Percentiles rank a stretch among this genome's conserved stretches.
Conservation (phyloP, 192 early-diverging fungal species). For the Pilobolus umbonatus region DNA sequence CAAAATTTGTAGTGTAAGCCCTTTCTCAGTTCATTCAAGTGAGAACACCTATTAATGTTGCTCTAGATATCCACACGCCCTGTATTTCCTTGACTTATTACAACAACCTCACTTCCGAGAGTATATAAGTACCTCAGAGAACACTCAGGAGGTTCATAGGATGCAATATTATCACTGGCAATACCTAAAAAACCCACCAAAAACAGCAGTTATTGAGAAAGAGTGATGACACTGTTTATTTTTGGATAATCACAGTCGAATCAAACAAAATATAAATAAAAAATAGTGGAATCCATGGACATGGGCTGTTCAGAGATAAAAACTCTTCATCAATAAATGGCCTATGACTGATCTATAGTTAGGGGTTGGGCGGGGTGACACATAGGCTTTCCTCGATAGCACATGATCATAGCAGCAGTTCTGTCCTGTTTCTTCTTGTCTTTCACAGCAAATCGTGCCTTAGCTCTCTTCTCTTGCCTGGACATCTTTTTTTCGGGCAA, state of each 20-base stretch:
- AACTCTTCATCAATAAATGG: too few relatives aligned
- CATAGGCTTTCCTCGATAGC: slow-evolving; percentile 1
- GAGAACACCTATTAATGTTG: neutral
- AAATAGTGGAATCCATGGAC: neutral
- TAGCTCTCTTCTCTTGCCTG: slow-evolving; percentile 13
- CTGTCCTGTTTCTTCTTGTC: slow-evolving; percentile 9
- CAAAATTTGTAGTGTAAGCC: slow-evolving; percentile 79
- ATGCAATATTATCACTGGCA: slow-evolving; percentile 80
- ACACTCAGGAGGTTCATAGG: slow-evolving; percentile 67
- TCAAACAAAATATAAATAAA: neutral
- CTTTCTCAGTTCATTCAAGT: neutral
- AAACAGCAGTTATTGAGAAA: slow-evolving; percentile 3
- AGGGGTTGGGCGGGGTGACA: too few relatives aligned
- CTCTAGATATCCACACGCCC: slow-evolving; percentile 79
- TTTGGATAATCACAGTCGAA: too few relatives aligned
- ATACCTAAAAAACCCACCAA: slow-evolving; percentile 43
- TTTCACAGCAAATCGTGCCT: slow-evolving; percentile 1
- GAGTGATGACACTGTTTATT: too few relatives aligned
- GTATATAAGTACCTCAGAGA: slow-evolving; percentile 65
- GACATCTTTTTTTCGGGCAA: neutral
- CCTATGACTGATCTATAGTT: too few relatives aligned
- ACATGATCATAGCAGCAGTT: neutral
- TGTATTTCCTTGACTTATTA: slow-evolving; percentile 81
- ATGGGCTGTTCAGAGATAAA: neutral
- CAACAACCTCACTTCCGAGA: slow-evolving; percentile 81